Evolutionary conservation across 1,284 basidiomycete species (phyloP).

Genomic region (Tilletiaria anomala): DNA sequence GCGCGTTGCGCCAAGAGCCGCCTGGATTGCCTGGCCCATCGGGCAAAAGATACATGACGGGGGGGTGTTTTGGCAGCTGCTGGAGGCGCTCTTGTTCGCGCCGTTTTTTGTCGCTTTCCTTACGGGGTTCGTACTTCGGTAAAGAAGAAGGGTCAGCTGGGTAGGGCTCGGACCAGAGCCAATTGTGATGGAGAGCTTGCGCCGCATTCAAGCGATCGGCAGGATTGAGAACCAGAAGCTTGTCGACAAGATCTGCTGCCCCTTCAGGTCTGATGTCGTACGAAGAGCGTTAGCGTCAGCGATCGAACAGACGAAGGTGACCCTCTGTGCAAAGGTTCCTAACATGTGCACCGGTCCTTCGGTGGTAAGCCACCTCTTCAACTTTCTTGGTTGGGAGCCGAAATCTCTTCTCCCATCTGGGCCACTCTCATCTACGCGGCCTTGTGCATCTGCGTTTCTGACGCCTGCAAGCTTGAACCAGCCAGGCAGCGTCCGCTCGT

Average conservation of each 20-base stretch:
- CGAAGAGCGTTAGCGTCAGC: too few relatives aligned
- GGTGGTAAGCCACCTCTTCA: conserved; percentile 19
- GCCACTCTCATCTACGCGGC: conserved; percentile 21
- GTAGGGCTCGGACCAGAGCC: conserved; percentile 34
- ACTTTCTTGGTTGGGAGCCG: conserved; percentile 13
- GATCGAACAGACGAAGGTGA: not conserved
- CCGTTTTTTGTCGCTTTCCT: conserved; percentile 24
- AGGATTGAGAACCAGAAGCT: conserved; percentile 30
- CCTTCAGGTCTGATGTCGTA: too few relatives aligned
- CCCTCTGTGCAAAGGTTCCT: too few relatives aligned
- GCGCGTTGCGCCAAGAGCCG: too few relatives aligned
- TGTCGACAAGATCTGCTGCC: conserved; percentile 31
- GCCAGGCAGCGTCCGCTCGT: conserved; percentile 59
- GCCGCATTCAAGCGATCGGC: conserved; percentile 27
- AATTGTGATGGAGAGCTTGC: conserved; percentile 30
- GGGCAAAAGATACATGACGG: too few relatives aligned
- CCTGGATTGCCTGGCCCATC: too few relatives aligned
- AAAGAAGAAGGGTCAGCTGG: conserved; percentile 25
- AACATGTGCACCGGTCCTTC: not conserved
- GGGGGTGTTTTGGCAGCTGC: too few relatives aligned
- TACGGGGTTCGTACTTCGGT: conserved; percentile 34
- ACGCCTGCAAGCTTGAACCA: conserved; percentile 47
- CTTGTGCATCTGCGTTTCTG: conserved; percentile 28
- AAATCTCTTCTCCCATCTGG: conserved; percentile 24
- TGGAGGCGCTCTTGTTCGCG: too few relatives aligned